Conservation (phyloP, 352 stramenopile genomes). For the Pythium dissotocum region DNA sequence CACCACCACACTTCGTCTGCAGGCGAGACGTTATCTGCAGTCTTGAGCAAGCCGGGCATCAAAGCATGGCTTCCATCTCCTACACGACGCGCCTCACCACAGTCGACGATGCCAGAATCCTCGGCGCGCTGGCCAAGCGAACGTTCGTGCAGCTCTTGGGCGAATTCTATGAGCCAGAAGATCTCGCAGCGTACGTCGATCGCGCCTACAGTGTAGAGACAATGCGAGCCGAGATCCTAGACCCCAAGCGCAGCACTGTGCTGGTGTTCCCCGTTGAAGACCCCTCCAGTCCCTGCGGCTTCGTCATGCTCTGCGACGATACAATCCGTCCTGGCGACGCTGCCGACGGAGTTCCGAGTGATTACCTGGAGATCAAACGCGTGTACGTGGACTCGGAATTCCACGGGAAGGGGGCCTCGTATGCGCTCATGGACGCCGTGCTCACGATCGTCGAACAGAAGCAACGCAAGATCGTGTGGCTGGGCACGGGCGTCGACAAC, state of each 20-base stretch:
- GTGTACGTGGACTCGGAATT: constrained; percentile 33
- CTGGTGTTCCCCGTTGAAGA: constrained; percentile 25
- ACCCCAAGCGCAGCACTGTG: constrained; percentile 26
- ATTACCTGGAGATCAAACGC: constrained; percentile 36
- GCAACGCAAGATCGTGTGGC: constrained; percentile 31
- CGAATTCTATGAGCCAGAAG: constrained; percentile 21
- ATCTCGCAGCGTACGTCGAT: constrained; percentile 22
- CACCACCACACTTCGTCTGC: no score
- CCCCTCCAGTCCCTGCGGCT: constrained; percentile 16
- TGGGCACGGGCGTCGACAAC: constrained; percentile 34
- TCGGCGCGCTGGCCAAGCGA: constrained; percentile 29
- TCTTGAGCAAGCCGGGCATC: no score
- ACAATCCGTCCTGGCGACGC: constrained; percentile 31
- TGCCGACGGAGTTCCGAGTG: not conserved
- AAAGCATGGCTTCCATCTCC: not conserved
- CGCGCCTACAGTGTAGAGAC: constrained; percentile 23
- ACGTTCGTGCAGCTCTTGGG: constrained; percentile 29
- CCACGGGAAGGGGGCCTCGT: constrained; percentile 32
- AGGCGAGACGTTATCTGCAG: no score
- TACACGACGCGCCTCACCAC: constrained; percentile 23
- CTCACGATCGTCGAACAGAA: constrained; percentile 27
- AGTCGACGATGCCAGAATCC: constrained; percentile 17
- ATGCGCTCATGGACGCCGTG: constrained; percentile 30
- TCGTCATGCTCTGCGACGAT: constrained; percentile 29
- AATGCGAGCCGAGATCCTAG: constrained; percentile 28